Evolutionary conservation across 139 green algal species (phyloP).

Genomic region (Chlorella sp.): DNA sequence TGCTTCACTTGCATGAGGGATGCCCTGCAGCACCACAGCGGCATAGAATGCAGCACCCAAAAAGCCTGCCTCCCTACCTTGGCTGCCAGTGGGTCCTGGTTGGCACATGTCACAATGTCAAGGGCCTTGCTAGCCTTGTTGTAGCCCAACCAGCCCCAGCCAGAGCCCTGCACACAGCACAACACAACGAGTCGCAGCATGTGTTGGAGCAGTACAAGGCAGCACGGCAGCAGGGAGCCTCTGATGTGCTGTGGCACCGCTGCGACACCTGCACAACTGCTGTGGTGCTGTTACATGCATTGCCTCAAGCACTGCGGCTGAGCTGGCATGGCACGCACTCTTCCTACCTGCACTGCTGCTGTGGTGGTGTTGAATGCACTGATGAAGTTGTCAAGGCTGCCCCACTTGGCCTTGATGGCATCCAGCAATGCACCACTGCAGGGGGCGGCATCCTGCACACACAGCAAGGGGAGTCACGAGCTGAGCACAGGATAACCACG

Average conservation of each 20-base stretch:
- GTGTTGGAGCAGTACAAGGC: neutral
- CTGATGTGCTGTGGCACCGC: neutral
- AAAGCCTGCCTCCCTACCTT: neutral
- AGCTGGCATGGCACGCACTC: neutral
- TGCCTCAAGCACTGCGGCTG: neutral
- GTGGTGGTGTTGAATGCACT: constrained; percentile 67
- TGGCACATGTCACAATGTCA: constrained; percentile 73
- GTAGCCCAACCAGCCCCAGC: constrained; percentile 93
- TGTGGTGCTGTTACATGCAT: neutral
- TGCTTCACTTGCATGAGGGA: too few relatives aligned
- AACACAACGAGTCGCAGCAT: neutral
- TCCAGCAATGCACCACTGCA: constrained; percentile 62
- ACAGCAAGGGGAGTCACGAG: too few relatives aligned
- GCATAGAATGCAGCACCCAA: neutral
- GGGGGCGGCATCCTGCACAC: constrained; percentile 71
- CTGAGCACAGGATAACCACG: too few relatives aligned
- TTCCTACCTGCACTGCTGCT: constrained; percentile 70
- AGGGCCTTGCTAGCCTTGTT: constrained; percentile 61
- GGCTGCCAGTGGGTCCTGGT: constrained; percentile 70
- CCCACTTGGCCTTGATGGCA: constrained; percentile 80
- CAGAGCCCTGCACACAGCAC: constrained; percentile 70
- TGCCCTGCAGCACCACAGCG: too few relatives aligned
- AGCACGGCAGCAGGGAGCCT: neutral
- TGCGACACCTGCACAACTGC: neutral
- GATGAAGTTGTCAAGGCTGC: constrained; percentile 75